phyloP scores from a whole-genome alignment of 345 rosid species.

The Fremontodendron californicum region DNA sequence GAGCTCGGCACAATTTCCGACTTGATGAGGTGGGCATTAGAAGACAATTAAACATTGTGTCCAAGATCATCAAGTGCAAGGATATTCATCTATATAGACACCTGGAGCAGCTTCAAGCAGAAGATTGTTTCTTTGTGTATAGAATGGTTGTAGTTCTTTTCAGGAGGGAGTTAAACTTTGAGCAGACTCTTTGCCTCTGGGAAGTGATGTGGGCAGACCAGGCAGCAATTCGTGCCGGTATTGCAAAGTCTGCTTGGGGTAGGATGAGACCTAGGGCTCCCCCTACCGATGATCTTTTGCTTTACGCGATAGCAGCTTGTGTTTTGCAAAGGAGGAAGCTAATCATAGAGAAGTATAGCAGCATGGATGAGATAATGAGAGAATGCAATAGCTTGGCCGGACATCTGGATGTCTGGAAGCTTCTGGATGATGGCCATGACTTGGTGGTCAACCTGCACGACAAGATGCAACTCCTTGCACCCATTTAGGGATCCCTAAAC shows the following conservation, averaged over 20 bases:
- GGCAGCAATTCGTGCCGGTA: slow-evolving; percentile 73
- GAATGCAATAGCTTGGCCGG: slow-evolving; percentile 94
- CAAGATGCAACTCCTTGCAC: slow-evolving; percentile 36
- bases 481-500: slow-evolving; percentile 7
- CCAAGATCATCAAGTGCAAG: slow-evolving; percentile 80
- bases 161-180: slow-evolving; percentile 74
- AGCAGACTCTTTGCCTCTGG: slow-evolving; percentile 92
- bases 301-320: slow-evolving; percentile 88
- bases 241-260: slow-evolving; percentile 73
- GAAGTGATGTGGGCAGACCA: slow-evolving; percentile 98
- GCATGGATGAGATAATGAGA: slow-evolving; percentile 91
- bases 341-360: slow-evolving; percentile 78
- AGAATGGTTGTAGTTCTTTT: slow-evolving; percentile 93
- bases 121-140: slow-evolving; percentile 90
- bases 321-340: slow-evolving; percentile 90
- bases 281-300: slow-evolving; percentile 82
- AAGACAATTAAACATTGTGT: slow-evolving; percentile 67
- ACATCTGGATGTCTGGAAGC: slow-evolving; percentile 90
- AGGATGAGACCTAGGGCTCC: slow-evolving; percentile 79
- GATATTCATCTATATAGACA: slow-evolving; percentile 75
- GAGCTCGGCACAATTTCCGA: slow-evolving; percentile 85
- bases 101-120: slow-evolving; percentile 85
- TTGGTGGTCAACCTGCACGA: slow-evolving; percentile 73
- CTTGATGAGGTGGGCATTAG: slow-evolving; percentile 91
- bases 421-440: slow-evolving; percentile 91